phyloP scores from a whole-genome alignment of 176 grass and related monocot species.

The barley (Hordeum vulgare) region DNA sequence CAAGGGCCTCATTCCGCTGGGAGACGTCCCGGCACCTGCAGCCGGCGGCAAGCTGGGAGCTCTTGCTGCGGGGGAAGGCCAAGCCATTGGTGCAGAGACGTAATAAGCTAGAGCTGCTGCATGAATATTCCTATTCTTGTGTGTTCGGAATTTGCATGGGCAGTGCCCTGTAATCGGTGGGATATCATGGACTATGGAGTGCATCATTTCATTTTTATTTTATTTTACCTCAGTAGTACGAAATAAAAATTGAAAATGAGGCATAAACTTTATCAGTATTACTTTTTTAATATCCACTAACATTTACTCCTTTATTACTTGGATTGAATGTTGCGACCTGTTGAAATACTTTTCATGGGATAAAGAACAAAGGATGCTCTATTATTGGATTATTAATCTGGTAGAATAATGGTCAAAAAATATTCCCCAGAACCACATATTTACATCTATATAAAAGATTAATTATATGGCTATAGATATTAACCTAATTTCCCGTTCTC shows the following conservation, averaged over 20 bases:
- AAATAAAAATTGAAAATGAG: not conserved
- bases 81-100: conserved; percentile 12
- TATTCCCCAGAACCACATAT: conserved; percentile 12
- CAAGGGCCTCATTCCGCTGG: conserved; percentile 48
- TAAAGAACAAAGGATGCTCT: not conserved
- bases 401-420: not conserved
- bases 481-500: conserved; percentile 3
- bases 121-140: not conserved
- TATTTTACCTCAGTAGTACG: not conserved
- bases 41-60: not conserved
- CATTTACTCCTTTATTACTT: not conserved
- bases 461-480: conserved; percentile 13
- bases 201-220: too few relatives aligned
- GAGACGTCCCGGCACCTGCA: not conserved
- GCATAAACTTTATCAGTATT: not conserved
- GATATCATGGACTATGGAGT: not conserved
- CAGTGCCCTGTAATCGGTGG: not conserved
- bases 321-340: not conserved
- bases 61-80: not conserved
- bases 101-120: not conserved
- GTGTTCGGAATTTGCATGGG: not conserved
- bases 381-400: conserved; percentile 17
- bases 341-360: not conserved
- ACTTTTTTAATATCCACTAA: not conserved
- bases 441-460: conserved; percentile 18